Evolutionary conservation across 345 rosid species (phyloP).

Genomic region (Eucalyptus grandis): DNA sequence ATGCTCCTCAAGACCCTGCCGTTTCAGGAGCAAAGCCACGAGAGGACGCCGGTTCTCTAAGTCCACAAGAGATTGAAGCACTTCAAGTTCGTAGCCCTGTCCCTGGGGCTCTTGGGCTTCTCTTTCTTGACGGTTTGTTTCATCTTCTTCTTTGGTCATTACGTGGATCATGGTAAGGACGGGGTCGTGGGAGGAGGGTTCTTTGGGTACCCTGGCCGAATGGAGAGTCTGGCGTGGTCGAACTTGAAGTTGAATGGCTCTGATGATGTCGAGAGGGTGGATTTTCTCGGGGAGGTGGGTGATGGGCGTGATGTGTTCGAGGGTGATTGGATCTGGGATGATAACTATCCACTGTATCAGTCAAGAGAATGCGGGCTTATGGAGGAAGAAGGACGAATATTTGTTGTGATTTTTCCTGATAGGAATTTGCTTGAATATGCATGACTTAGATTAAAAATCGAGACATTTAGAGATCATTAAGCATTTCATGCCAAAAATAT

Average conservation of each 20-base stretch:
- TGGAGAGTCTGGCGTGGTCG: neutral
- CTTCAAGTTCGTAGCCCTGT: neutral
- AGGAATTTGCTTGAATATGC: neutral
- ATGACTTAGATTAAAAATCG: neutral
- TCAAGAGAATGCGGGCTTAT: constrained; percentile 69
- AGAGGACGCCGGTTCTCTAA: neutral
- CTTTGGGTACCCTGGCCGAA: neutral
- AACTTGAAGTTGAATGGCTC: neutral
- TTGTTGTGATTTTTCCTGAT: neutral
- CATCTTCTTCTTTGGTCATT: neutral
- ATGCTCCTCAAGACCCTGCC: neutral
- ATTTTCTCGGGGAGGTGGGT: constrained; percentile 46
- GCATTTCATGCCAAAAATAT: neutral
- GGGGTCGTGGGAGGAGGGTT: neutral
- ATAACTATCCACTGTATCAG: constrained; percentile 65
- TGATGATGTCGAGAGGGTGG: constrained; percentile 13
- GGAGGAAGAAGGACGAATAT: constrained; percentile 5
- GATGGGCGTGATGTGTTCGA: constrained; percentile 55
- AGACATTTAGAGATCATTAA: neutral
- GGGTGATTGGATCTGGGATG: constrained; percentile 95
- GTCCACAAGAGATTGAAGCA: neutral
- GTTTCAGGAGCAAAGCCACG: neutral
- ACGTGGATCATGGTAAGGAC: neutral
- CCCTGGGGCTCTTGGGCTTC: neutral
- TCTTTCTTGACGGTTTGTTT: neutral